These are phyloP conservation scores for Botryosphaeria agaves DNA, from an alignment of 2,329 filamentous ascomycete species.

Conservation along the genomic window DNA sequence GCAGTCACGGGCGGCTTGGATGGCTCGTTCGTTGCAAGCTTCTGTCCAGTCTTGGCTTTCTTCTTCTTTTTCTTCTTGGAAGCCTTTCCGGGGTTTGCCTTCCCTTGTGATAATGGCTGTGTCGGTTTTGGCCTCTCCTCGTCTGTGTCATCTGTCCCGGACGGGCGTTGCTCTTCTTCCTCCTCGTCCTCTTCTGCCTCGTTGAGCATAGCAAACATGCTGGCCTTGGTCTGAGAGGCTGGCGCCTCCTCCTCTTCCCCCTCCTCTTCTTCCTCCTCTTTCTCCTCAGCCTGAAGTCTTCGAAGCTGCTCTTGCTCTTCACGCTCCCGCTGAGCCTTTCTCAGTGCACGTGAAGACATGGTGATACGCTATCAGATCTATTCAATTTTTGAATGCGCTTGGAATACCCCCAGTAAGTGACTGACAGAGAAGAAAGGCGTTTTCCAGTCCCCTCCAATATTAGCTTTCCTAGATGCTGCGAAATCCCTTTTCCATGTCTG, in stretches of 20 bases:
- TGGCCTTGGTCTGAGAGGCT: slow-evolving; percentile 18
- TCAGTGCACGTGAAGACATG: slow-evolving; percentile 51
- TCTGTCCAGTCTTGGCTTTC: slow-evolving; percentile 42
- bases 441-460: too few species aligned
- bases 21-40: slow-evolving; percentile 12
- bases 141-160: slow-evolving; percentile 6
- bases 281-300: slow-evolving; percentile 16
- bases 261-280: slow-evolving; percentile 16
- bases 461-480: too few species aligned
- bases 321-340: slow-evolving; percentile 44
- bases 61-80: slow-evolving; percentile 29
- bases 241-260: slow-evolving; percentile 19
- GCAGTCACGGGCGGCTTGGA: slow-evolving; percentile 9
- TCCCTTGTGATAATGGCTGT: slow-evolving; percentile 14
- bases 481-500: too few species aligned
- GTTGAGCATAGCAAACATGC: slow-evolving; percentile 28
- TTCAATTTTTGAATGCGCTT: too few species aligned
- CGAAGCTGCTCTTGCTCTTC: slow-evolving; percentile 36
- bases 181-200: slow-evolving; percentile 15
- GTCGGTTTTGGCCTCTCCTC: slow-evolving; percentile 2
- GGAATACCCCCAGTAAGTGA: too few species aligned
- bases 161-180: slow-evolving; percentile 14
- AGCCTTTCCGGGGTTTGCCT: slow-evolving; percentile 12
- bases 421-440: too few species aligned
- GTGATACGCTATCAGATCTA: slow-evolving; percentile 3